phyloP scores from a whole-genome alignment of 352 stramenopile species.

The Thalassiosira ordinaria region DNA sequence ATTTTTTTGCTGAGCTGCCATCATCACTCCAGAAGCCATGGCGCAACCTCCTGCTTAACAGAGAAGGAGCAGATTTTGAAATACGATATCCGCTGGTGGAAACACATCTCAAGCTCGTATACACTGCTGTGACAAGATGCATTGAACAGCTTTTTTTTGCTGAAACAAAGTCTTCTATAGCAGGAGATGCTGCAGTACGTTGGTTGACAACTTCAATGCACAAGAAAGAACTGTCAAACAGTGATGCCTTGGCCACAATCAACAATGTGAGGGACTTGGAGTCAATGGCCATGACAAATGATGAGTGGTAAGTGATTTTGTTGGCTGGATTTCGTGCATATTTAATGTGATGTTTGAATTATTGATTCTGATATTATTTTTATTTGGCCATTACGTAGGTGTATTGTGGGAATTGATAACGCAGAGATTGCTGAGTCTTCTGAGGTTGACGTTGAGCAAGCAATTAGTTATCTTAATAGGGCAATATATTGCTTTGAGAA shows the following conservation, averaged over 20 bases:
- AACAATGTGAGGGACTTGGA: conserved; percentile 60
- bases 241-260: conserved; percentile 41
- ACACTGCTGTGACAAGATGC: conserved; percentile 75
- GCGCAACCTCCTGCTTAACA: conserved; percentile 55
- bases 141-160: conserved; percentile 77
- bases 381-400: too few species aligned
- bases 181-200: conserved; percentile 65
- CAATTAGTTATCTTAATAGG: conserved; percentile 33
- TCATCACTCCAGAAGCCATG: conserved; percentile 62
- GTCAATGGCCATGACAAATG: conserved; percentile 55
- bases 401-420: conserved; percentile 54
- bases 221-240: neutral
- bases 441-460: conserved; percentile 39
- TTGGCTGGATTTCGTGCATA: too few species aligned
- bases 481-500: conserved; percentile 64
- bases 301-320: too few species aligned
- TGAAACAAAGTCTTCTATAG: conserved; percentile 59
- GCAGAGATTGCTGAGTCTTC: conserved; percentile 42
- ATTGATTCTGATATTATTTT: too few species aligned
- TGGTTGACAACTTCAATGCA: conserved; percentile 64
- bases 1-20: conserved; percentile 73
- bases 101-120: conserved; percentile 73
- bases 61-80: conserved; percentile 38
- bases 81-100: conserved; percentile 67
- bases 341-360: too few species aligned